These are phyloP conservation scores for Xylariaceae sp. DNA, from an alignment of 2,329 filamentous ascomycete genomes.

Conservation along the genomic window DNA sequence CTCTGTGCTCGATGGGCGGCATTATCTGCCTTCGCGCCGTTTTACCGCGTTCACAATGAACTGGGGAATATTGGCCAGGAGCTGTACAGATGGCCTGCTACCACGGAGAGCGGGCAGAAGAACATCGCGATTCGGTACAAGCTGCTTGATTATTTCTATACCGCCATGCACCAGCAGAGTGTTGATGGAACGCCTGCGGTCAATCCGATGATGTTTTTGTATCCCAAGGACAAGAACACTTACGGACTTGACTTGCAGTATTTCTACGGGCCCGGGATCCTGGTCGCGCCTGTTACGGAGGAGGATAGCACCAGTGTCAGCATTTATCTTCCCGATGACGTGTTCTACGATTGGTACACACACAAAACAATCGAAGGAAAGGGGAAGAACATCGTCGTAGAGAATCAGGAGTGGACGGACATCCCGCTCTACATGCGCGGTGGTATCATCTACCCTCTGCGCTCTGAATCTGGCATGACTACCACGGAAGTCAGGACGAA, in stretches of 20 bases:
- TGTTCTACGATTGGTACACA: constrained; percentile 53
- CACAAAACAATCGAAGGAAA: constrained; percentile 42
- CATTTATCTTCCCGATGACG: constrained; percentile 46
- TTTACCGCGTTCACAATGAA: constrained; percentile 72
- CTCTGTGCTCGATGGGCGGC: constrained; percentile 75
- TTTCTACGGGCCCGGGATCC: constrained; percentile 43
- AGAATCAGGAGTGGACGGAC: constrained; percentile 40
- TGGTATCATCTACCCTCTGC: constrained; percentile 62
- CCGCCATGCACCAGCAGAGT: constrained; percentile 61
- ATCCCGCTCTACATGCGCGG: constrained; percentile 69
- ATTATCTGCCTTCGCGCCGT: constrained; percentile 70
- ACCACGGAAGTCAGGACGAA: constrained; percentile 61
- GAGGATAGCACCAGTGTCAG: constrained; percentile 43
- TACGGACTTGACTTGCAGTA: constrained; percentile 45
- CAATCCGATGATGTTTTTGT: constrained; percentile 67
- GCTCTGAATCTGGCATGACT: constrained; percentile 57
- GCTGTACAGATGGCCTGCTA: constrained; percentile 66
- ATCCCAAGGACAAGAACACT: constrained; percentile 49
- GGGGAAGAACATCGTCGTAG: constrained; percentile 38
- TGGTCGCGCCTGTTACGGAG: constrained; percentile 46
- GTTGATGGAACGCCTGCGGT: constrained; percentile 62
- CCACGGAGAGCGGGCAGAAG: constrained; percentile 59
- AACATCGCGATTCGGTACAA: constrained; percentile 68
- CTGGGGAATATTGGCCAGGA: constrained; percentile 58
- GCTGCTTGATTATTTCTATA: constrained; percentile 74